Conservation (phyloP, 176 grass and related monocot genomes). For the Bonia amplexicaulis region DNA sequence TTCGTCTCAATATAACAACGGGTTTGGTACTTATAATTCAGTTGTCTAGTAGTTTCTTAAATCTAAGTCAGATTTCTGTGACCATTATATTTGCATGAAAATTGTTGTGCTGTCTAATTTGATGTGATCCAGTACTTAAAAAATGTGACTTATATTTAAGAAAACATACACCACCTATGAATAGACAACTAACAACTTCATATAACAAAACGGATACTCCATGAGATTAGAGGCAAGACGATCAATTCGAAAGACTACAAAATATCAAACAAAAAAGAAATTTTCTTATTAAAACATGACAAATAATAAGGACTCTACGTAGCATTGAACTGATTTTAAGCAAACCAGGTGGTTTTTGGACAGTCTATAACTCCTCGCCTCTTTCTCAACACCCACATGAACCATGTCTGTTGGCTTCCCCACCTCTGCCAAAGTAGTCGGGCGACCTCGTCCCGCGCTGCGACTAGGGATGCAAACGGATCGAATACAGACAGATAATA, state of each 20-base stretch:
- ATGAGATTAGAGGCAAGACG: neutral
- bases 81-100: neutral
- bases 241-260: neutral
- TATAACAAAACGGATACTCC: too few relatives aligned
- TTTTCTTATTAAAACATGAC: neutral
- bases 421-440: too few relatives aligned
- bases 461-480: too few relatives aligned
- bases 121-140: neutral
- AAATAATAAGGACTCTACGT: neutral
- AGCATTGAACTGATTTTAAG: too few relatives aligned
- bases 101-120: neutral
- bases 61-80: neutral
- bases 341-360: too few relatives aligned
- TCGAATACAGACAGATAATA: too few relatives aligned
- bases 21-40: too few relatives aligned
- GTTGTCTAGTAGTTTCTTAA: neutral
- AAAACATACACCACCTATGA: neutral
- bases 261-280: neutral
- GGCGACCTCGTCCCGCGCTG: too few relatives aligned
- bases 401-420: too few relatives aligned
- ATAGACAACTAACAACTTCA: too few relatives aligned
- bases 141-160: neutral
- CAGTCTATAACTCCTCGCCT: too few relatives aligned
- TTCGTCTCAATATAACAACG: neutral
- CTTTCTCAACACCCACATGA: too few relatives aligned